A percentile compares a stretch with the other conserved stretches of the same genome.
phyloP scores from a whole-genome alignment of 805 yeast genomes.

The Cyberlindnera mrakii region DNA sequence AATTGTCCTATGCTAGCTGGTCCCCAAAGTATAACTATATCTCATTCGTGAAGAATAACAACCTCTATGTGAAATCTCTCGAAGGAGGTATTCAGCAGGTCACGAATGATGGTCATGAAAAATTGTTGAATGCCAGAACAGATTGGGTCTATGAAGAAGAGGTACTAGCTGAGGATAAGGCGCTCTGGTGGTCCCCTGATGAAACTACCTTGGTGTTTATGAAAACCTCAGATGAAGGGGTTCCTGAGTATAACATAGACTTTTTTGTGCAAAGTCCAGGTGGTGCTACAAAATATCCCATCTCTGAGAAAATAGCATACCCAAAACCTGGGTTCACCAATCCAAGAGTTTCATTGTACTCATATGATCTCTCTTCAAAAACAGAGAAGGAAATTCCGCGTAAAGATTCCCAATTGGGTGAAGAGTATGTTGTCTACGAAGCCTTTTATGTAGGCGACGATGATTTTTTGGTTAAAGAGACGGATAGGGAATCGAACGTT shows the following conservation, averaged over 20 bases:
- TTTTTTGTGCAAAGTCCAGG: slow-evolving; percentile 53
- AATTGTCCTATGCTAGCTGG: slow-evolving; percentile 52
- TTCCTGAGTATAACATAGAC: slow-evolving; percentile 66
- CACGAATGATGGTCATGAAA: slow-evolving; percentile 64
- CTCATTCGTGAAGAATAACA: slow-evolving; percentile 61
- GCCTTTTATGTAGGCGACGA: slow-evolving; percentile 56
- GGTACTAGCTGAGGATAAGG: slow-evolving; percentile 61
- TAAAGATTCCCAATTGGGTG: slow-evolving; percentile 24
- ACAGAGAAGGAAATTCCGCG: slow-evolving; percentile 23
- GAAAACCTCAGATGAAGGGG: slow-evolving; percentile 64
- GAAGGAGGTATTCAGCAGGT: slow-evolving; percentile 29
- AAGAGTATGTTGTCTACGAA: slow-evolving; percentile 56
- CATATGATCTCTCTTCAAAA: slow-evolving; percentile 36
- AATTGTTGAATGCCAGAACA: slow-evolving; percentile 74
- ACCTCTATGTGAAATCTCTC: slow-evolving; percentile 49
- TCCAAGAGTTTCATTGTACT: slow-evolving; percentile 54
- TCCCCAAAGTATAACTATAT: slow-evolving; percentile 64
- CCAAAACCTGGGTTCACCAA: slow-evolving; percentile 82
- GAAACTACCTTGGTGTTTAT: slow-evolving; percentile 60
- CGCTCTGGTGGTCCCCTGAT: slow-evolving; percentile 83
- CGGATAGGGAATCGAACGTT: slow-evolving; percentile 62
- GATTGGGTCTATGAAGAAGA: slow-evolving; percentile 97
- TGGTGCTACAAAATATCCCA: slow-evolving; percentile 51
- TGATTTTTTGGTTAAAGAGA: slow-evolving; percentile 46
- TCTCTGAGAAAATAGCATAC: slow-evolving; percentile 52